Evolutionary conservation across 1,139 yeast genomes (phyloP).

Genomic region (Magnusiomyces tetraspermus): DNA sequence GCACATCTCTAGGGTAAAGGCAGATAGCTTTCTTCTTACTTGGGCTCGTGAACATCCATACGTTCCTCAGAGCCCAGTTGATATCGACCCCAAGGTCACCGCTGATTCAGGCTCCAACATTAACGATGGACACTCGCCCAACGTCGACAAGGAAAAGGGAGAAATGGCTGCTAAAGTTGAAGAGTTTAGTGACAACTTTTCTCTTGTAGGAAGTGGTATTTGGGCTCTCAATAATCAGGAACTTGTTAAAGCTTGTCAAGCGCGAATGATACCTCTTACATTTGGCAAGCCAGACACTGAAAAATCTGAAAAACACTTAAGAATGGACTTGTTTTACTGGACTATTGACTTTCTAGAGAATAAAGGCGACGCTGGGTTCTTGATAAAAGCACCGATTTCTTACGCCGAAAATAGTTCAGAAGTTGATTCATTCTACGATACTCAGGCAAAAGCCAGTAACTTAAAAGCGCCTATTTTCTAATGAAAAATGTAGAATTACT

Average conservation of each 20-base stretch:
- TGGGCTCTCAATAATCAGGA: constrained; percentile 23
- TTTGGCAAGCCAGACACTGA: not conserved
- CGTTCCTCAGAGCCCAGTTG: not conserved
- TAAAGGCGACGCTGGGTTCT: constrained; percentile 22
- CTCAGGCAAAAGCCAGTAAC: not conserved
- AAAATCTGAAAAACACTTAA: constrained; percentile 12
- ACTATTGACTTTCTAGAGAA: constrained; percentile 19
- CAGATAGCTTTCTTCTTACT: constrained; percentile 1
- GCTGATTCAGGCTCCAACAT: not conserved
- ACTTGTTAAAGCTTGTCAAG: constrained; percentile 25
- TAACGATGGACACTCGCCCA: not conserved
- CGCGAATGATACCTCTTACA: constrained; percentile 21
- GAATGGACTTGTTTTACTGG: constrained; percentile 19
- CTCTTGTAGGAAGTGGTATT: constrained; percentile 26
- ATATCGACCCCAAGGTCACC: not conserved
- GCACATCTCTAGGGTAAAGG: not conserved
- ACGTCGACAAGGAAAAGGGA: constrained; percentile 1
- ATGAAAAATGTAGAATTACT: no score
- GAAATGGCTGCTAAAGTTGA: constrained; percentile 15
- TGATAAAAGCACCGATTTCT: constrained; percentile 10
- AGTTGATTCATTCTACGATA: not conserved
- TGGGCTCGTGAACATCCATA: not conserved
- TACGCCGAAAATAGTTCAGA: not conserved
- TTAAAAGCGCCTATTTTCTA: not conserved
- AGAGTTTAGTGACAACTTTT: constrained; percentile 24